Base-by-base conservation (phyloP, 768 basidiomycete genomes). In the Trametes gibbosa region DNA sequence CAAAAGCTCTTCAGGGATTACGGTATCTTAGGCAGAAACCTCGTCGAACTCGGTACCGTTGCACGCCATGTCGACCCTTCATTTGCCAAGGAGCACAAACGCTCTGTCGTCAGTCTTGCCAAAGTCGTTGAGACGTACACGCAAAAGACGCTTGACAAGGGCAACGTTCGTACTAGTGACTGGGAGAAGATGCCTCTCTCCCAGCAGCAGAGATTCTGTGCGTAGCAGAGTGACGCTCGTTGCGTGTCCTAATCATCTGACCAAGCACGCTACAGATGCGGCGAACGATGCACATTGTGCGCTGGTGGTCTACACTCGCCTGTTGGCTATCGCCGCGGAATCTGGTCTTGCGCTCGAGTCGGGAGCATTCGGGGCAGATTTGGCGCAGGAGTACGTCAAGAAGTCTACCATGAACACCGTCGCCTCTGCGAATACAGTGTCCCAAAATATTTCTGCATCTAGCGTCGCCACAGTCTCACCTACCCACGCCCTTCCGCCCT, bases 261-360 rank as follows among this genome's bases (percentile, higher is more conserved):
- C 14, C 24, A 5, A 9, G n/a, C 25, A n/a, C n/a, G n/a, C n/a
- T 8, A 3, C 42, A 81, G 81, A 83, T 59, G 81, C 81, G 1
- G 81, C 81, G 0, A 82, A 82, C 59, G 81, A 82, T 56, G 79
- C 76, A 42, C 75, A 82, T 58, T 78, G 75, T 42, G 78, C 76
- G 4, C 66, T 83, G 14, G 72, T 74, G 66, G 76, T 81, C 19
- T 78, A 79, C 64, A 70, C 73, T 19, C 68, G 60, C 39, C 51
- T 83, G n/a, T 47, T 71, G 23, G 63, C 56, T 3, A 72, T 76
- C 4, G 77, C 77, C 1, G 46, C 58, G 17, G 52, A 65, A 17
- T 39, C 64, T 12, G 60, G 63, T 21, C 62, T 59, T 27, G 50
- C 50, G 25, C 41, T 76, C 40, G 56, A 64, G 13, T 14, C 43